phyloP scores from a whole-genome alignment of 2,329 filamentous ascomycete genomes.

The Botryotinia convoluta region DNA sequence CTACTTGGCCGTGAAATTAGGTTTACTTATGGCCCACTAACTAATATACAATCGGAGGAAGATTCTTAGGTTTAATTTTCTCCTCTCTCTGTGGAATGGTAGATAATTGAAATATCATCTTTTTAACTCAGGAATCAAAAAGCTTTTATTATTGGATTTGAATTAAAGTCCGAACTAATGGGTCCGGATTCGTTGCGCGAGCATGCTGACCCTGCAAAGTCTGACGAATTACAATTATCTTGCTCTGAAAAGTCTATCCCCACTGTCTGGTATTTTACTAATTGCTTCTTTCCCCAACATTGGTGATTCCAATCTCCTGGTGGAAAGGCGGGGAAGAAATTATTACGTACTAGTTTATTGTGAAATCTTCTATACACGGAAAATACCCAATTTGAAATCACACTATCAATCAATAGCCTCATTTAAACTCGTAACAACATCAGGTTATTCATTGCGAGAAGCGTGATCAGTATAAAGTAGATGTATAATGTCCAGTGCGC shows the following conservation, averaged over 20 bases:
- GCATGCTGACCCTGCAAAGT: not conserved
- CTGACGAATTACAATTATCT: not conserved
- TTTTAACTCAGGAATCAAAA: not conserved
- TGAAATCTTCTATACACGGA: not conserved
- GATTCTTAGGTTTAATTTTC: not conserved
- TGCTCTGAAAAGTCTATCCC: not conserved
- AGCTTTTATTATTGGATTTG: not conserved
- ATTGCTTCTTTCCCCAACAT: not conserved
- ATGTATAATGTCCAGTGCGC: not conserved
- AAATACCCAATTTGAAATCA: not conserved
- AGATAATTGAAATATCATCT: not conserved
- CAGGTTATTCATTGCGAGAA: not conserved
- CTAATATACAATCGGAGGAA: not conserved
- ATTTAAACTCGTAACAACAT: constrained; percentile 1
- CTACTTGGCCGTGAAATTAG: not conserved
- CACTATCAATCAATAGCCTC: not conserved
- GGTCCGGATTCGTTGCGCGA: not conserved
- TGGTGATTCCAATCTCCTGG: not conserved
- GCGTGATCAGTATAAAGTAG: not conserved
- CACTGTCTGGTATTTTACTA: not conserved
- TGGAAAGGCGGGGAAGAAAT: not conserved
- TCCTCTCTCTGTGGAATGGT: not conserved
- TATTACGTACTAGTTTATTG: not conserved
- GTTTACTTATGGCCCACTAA: constrained; percentile 4
- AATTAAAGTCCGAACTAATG: not conserved